Base-by-base conservation (phyloP, 257 asterid genomes). In the Jacaranda copaia region DNA sequence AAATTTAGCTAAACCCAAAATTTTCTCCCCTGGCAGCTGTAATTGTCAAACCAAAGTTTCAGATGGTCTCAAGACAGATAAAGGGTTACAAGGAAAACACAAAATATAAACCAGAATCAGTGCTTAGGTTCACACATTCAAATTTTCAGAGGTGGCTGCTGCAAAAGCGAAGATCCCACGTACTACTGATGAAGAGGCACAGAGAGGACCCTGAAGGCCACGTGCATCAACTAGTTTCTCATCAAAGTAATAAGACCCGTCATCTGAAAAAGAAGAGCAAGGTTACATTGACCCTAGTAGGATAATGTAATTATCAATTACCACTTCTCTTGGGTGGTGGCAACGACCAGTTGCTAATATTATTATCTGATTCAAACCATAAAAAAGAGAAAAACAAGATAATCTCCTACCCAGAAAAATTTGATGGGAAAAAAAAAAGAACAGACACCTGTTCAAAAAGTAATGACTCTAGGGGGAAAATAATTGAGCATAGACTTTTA, bases 11-110 rank as follows among this genome's bases (percentile, higher is more conserved):
- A 89, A 85, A 66, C 94, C 90, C 78, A 82, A 70, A 74, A 89
- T 63, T 80, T 87, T 90, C 40, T 90, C 96, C 60, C 89, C 91
- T 52, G 94, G 89, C 79, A 90, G 81, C 96, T 90, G 90, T 80
- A 76, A 77, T 68, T 69, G 40, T 62, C 70, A 76, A 60, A 74
- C 63, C 66, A 65, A 65, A 63, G 74, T 56, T 56, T 71, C 38
- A 63, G 20, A 48, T 46, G 56, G 59, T 72, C 48, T 25, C 32
- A 25, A 25, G 32, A 6, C 43, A 43, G 40, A 46, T 20, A 16
- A 55, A 55, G 11, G 4, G n/a, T 16, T 55, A 55, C 18, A 13
- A 53, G 4, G 25, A 55, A 55, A 55, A 55, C 19, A n/a, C 25
- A 55, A 55, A 1, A 35, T 39, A 35, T 10, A 46, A 48, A 43